phyloP scores from a whole-genome alignment of 768 basidiomycete genomes.

The Phlegmacium glaucopus region DNA sequence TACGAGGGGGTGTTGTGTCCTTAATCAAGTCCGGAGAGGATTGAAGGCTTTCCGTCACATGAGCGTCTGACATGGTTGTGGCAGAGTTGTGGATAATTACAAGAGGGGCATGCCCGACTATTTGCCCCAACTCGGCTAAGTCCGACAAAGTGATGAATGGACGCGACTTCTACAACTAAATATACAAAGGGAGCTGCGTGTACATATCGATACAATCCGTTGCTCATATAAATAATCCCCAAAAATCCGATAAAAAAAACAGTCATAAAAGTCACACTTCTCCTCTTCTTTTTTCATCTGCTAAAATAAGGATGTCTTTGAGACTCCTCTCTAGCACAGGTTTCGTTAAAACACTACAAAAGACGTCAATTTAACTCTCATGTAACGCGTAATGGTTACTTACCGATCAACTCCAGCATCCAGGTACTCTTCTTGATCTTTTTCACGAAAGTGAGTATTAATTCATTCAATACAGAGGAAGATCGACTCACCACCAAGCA shows the following conservation, averaged over 20 bases:
- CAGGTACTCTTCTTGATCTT: conserved; percentile 75
- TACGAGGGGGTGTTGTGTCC: conserved; percentile 26
- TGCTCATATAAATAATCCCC: too few relatives aligned
- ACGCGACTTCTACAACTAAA: too few relatives aligned
- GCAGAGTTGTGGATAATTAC: conserved; percentile 16
- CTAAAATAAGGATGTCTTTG: conserved; percentile 40
- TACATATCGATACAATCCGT: too few relatives aligned
- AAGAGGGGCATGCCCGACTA: conserved; percentile 15
- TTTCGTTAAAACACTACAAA: conserved; percentile 67
- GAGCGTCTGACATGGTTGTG: conserved; percentile 24
- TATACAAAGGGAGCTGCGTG: too few relatives aligned
- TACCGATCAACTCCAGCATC: conserved; percentile 76
- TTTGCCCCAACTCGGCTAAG: conserved; percentile 34
- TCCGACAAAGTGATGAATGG: too few relatives aligned
- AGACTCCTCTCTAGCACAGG: conserved; percentile 67
- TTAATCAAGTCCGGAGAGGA: conserved; percentile 7
- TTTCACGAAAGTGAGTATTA: conserved; percentile 16
- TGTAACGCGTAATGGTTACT: conserved; percentile 20
- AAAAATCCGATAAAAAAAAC: too few relatives aligned
- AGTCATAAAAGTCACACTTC: too few relatives aligned
- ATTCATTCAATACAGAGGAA: conserved; percentile 4
- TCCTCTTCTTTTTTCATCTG: conserved; percentile 44
- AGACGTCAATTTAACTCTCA: conserved; percentile 6
- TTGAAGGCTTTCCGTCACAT: conserved; percentile 11
- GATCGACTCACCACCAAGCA: conserved; percentile 39